Base-by-base conservation (phyloP, 2,329 filamentous ascomycete species). In the Boeremia exigua region DNA sequence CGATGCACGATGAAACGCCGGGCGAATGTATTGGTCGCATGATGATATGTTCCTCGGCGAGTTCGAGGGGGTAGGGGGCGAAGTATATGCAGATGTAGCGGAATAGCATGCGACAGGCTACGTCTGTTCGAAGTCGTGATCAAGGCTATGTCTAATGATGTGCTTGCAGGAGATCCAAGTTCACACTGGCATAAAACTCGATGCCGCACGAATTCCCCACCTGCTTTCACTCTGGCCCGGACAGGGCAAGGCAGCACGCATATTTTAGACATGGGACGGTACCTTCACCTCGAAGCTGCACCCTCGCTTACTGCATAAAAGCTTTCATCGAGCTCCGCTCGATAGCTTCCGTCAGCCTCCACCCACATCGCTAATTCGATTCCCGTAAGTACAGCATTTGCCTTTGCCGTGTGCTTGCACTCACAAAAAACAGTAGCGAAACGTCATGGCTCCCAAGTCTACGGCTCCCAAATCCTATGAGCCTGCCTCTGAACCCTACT, bases 271-370 rank as follows among this genome's bases (percentile, higher is more conserved):
- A 29, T 36, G 28, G 10, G 34, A 45, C 27, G 46, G 45, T 30
- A 23, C 46, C 23, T 56, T 50, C 53, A 56, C 53, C 42, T 43
- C 30, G 8, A 42, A 14, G 15, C 32, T 28, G 14, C 47, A 10
- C 14, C 12, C 38, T 29, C 29, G 3, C 43, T 23, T 29, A 5
- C 27, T 10, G 15, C 8, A 4, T 42, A 17, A 14, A 28, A 29
- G 19, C n/a, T 37, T 37, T 34, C 32, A 15, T 9, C n/a, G 4
- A n/a, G 34, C 17, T 19, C 15, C 34, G 11, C 23, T 39, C 37
- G 10, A 39, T 1, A 25, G 15, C 36, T 14, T 3, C 37, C 9
- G 12, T 7, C 37, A 25, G 27, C 19, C n/a, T 32, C 17, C 5
- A 4, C 6, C n/a, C 40, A 32, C 15, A 19, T 12, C 9, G 5